Evolutionary conservation across 768 basidiomycete species (phyloP).

Genomic region (Amanita muscaria): DNA sequence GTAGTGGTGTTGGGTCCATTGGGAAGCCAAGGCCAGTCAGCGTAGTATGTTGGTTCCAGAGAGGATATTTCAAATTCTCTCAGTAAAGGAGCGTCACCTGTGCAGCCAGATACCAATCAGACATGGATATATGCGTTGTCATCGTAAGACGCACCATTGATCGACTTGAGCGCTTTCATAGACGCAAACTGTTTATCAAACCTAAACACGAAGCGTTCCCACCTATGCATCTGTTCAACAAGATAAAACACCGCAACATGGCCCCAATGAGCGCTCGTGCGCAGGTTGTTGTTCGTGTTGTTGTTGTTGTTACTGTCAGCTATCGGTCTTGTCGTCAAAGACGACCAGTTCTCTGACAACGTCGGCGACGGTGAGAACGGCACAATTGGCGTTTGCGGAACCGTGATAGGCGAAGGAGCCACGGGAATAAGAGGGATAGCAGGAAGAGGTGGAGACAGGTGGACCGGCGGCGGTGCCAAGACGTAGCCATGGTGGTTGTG

Average conservation of each 20-base stretch:
- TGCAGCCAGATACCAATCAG: too few species aligned
- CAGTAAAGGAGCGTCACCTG: conserved; percentile 66
- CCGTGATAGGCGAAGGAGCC: conserved; percentile 17
- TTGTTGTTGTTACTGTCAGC: conserved; percentile 16
- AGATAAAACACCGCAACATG: conserved; percentile 75
- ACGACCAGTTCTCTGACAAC: conserved; percentile 12
- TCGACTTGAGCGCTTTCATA: conserved; percentile 62
- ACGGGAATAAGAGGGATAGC: conserved; percentile 21
- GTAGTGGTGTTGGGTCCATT: conserved; percentile 28
- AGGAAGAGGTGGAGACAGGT: conserved; percentile 14
- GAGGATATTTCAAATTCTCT: conserved; percentile 74
- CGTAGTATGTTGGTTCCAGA: conserved; percentile 50
- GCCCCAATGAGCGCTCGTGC: conserved; percentile 64
- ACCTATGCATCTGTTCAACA: conserved; percentile 72
- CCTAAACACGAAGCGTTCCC: conserved; percentile 74
- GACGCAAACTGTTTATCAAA: conserved; percentile 74
- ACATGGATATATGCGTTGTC: too few species aligned
- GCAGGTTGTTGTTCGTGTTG: conserved; percentile 17
- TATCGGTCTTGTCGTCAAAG: conserved; percentile 16
- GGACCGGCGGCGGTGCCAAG: not conserved
- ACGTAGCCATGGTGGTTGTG: too few species aligned
- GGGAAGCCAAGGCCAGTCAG: conserved; percentile 73
- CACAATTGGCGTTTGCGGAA: conserved; percentile 33
- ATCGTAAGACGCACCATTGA: conserved; percentile 61
- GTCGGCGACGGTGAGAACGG: conserved; percentile 34